Evolutionary conservation across 179 eudicot species (phyloP).

Genomic region (Beta lomatogona): DNA sequence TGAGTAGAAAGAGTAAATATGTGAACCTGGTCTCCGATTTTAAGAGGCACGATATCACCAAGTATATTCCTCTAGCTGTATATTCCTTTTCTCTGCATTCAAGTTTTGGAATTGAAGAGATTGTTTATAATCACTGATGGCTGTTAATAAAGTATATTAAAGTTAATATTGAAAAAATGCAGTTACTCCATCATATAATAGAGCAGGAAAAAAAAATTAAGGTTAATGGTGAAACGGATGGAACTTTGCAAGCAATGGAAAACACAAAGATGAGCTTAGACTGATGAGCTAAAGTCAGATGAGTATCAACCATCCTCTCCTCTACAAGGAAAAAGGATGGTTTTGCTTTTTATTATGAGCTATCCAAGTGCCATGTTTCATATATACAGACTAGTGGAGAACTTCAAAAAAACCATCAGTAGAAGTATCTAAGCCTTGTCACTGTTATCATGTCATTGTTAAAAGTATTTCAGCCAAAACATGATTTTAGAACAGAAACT

Average conservation of each 20-base stretch:
- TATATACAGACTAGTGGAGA: neutral
- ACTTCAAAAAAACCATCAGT: neutral
- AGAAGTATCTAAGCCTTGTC: neutral
- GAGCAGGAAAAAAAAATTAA: neutral
- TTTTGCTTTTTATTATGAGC: neutral
- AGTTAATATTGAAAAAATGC: neutral
- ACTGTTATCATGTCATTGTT: too few species aligned
- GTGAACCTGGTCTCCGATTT: slow-evolving; percentile 94
- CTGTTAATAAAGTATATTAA: slow-evolving; percentile 34
- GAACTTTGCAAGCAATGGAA: neutral
- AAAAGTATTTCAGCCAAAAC: too few species aligned
- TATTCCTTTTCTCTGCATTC: slow-evolving; percentile 80
- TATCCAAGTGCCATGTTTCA: neutral
- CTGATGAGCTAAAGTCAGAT: neutral
- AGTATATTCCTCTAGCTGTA: slow-evolving; percentile 81
- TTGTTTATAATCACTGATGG: slow-evolving; percentile 81
- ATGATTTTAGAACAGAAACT: too few species aligned
- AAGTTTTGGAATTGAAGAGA: slow-evolving; percentile 90
- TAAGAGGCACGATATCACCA: slow-evolving; percentile 88
- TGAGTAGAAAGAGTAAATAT: too few species aligned
- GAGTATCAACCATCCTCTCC: neutral
- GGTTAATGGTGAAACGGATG: neutral
- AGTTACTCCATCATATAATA: neutral
- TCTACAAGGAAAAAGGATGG: neutral
- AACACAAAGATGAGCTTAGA: neutral